Conservation (phyloP, 495 filamentous ascomycete species). For the Venustampulla echinocandica region DNA sequence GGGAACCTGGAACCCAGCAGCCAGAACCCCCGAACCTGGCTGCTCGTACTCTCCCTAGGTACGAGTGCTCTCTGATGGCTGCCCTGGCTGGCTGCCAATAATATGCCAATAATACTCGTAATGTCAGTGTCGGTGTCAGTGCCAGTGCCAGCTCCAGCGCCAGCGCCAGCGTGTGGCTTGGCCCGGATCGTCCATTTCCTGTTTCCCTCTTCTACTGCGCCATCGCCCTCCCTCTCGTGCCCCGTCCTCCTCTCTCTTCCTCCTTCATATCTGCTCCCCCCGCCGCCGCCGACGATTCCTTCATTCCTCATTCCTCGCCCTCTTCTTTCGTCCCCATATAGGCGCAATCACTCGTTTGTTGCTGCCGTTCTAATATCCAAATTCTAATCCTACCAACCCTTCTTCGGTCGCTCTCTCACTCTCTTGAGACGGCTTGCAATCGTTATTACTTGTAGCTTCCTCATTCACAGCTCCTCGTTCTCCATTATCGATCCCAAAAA, state of each 20-base stretch:
- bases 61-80: too few relatives aligned
- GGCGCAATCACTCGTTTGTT: slow-evolving; percentile 28
- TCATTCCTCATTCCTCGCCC: slow-evolving; percentile 13
- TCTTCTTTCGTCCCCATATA: slow-evolving; percentile 16
- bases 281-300: slow-evolving; percentile 2
- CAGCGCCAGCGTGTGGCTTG: too few relatives aligned
- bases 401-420: slow-evolving; percentile 27
- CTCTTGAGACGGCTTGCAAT: slow-evolving; percentile 29
- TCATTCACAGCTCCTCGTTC: slow-evolving; percentile 9
- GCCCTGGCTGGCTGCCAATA: too few relatives aligned
- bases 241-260: too few relatives aligned
- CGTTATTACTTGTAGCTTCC: slow-evolving; percentile 23
- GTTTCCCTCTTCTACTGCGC: neutral
- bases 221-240: neutral
- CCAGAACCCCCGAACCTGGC: too few relatives aligned
- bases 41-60: too few relatives aligned
- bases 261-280: neutral
- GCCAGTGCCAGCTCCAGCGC: too few relatives aligned
- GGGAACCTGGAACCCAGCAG: too few relatives aligned
- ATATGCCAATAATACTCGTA: too few relatives aligned
- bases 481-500: slow-evolving; percentile 1
- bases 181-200: too few relatives aligned
- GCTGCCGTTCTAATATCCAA: slow-evolving; percentile 20
- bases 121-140: too few relatives aligned
- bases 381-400: slow-evolving; percentile 22